phyloP scores from a whole-genome alignment of 2,329 filamentous ascomycete genomes.

The Aspergillus tubingensis region DNA sequence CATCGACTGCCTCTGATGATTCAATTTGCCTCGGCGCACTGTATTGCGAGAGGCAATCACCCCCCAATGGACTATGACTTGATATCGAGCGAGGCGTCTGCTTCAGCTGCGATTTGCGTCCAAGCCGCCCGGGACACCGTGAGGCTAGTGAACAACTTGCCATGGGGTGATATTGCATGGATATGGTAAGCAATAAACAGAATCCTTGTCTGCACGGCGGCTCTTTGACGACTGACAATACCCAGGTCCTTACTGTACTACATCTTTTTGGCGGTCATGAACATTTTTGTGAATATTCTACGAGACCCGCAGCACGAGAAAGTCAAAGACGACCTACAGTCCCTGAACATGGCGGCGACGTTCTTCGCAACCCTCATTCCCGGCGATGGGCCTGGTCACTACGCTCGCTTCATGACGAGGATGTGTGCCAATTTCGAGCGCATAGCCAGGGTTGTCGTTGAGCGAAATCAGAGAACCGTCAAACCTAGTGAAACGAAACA shows the following conservation, averaged over 20 bases:
- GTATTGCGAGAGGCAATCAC: conserved; percentile 66
- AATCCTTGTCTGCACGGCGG: background rate
- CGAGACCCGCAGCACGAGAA: conserved; percentile 84
- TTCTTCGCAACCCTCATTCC: conserved; percentile 84
- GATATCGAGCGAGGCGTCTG: conserved; percentile 83
- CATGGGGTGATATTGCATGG: conserved; percentile 87
- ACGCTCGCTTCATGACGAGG: conserved; percentile 84
- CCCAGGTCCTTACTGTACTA: conserved; percentile 83
- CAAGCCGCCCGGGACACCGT: conserved; percentile 88
- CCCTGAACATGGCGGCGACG: conserved; percentile 85
- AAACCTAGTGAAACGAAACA: conserved; percentile 31
- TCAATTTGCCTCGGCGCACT: conserved; percentile 84
- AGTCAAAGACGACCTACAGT: conserved; percentile 77
- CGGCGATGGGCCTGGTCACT: conserved; percentile 74
- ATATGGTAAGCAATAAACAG: conserved; percentile 70
- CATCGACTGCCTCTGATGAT: conserved; percentile 95
- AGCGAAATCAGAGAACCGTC: conserved; percentile 77
- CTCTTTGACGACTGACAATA: conserved; percentile 9
- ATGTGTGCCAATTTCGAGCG: conserved; percentile 91
- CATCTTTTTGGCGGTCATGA: conserved; percentile 87
- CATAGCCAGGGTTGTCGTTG: conserved; percentile 81
- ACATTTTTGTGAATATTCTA: conserved; percentile 87
- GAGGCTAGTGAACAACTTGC: conserved; percentile 87
- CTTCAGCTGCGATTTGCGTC: conserved; percentile 82
- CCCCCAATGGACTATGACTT: conserved; percentile 51